phyloP scores from a whole-genome alignment of 1,284 basidiomycete genomes.

The Ceratorhiza oryzae-sativae region DNA sequence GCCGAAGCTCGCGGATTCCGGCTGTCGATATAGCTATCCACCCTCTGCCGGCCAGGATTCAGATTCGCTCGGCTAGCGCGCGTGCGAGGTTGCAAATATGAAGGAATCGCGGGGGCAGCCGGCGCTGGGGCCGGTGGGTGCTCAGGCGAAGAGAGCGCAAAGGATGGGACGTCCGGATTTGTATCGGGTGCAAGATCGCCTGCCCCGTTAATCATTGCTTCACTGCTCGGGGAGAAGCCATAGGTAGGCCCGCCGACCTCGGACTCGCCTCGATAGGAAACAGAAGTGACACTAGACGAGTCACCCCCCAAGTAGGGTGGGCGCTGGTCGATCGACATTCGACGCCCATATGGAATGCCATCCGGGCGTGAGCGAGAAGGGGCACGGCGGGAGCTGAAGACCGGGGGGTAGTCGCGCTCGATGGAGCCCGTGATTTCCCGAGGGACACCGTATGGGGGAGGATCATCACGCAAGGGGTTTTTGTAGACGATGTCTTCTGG shows the following conservation, averaged over 20 bases:
- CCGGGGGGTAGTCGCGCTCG: constrained; percentile 26
- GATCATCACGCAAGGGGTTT: constrained; percentile 28
- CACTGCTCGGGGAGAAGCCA: constrained; percentile 8
- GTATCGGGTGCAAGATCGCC: constrained; percentile 37
- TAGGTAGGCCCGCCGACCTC: constrained; percentile 9
- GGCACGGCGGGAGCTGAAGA: constrained; percentile 10
- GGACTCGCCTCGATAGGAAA: constrained; percentile 32
- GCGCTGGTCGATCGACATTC: constrained; percentile 15
- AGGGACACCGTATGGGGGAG: constrained; percentile 28
- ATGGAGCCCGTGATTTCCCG: background rate
- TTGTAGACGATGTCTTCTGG: constrained; percentile 13
- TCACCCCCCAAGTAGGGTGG: constrained; percentile 16
- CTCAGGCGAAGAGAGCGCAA: constrained; percentile 24
- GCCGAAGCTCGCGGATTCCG: constrained; percentile 27
- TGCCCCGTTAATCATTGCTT: constrained; percentile 31
- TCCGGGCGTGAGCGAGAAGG: constrained; percentile 27
- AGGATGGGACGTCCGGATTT: constrained; percentile 25
- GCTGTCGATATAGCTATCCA: constrained; percentile 24
- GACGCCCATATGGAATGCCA: background rate
- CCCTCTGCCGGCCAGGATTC: constrained; percentile 1
- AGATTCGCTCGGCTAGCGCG: constrained; percentile 34
- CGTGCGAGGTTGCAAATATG: constrained; percentile 34
- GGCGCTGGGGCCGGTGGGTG: constrained; percentile 18
- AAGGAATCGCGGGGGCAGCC: constrained; percentile 30
- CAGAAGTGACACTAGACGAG: constrained; percentile 25